Evolutionary conservation across 108 stramenopile species (phyloP), one percentile per base, ranked within the genome.

Genomic region (Cyclostephanos invisitatus): DNA sequence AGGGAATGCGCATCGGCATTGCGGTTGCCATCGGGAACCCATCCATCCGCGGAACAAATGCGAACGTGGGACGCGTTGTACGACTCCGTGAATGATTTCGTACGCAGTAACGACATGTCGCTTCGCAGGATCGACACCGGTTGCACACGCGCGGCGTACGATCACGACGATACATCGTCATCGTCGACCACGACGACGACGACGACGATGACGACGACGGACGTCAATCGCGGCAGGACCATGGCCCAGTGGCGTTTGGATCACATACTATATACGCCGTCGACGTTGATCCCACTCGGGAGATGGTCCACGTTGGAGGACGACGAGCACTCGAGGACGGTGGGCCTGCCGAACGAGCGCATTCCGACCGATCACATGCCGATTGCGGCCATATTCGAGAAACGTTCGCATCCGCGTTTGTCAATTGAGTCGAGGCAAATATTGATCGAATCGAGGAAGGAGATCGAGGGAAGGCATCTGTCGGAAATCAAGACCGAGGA

Each of bases 291-390:
- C 15, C 68, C 75, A 9, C 1, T 70, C 6, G 57, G 35, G 14
- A 58, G 62, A 67, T 82, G 84, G 84, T 53, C 81, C 24, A 82
- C 81, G 7, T 67, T 85, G 35, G 84, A 85, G 68, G 82, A 70
- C 21, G 84, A 85, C 46, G 65, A 68, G 0, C 50, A 71, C 53
- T 75, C 82, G 15, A 15, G 60, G 14, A 62, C 27, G 29, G 46
- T 47, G 14, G 84, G 84, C 14, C 51, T 85, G 65, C 84, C 84
- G 36, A 85, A 80, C 60, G 70, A 69, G 15, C 71, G 22, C 21
- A 37, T 79, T n/a, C 82, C 82, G 20, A 80, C 84, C 10, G 84
- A 85, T 54, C 84, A 85, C 53, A 44, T 85, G 29, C 84, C 84
- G 9, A 76, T 85, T 53, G 84, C 82, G 64, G 74, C 84, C 25